Percentiles rank a stretch among this genome's conserved stretches.
Evolutionary conservation across 1,284 basidiomycete species (phyloP).

Genomic region (Apiotrichum siamense): DNA sequence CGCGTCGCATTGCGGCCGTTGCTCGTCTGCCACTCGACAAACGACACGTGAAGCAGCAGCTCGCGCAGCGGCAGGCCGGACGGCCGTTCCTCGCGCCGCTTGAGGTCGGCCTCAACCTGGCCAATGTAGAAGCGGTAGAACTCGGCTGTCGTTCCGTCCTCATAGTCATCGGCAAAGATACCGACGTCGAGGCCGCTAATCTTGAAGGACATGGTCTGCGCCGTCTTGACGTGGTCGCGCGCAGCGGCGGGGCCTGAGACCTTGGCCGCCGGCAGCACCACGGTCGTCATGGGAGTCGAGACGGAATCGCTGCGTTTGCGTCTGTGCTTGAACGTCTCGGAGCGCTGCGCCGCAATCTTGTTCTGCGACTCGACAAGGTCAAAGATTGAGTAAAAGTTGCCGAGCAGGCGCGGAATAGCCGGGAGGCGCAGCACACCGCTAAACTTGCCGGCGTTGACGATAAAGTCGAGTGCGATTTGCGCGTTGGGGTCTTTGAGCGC

Average conservation of each 20-base stretch:
- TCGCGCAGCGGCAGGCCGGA: conserved; percentile 25
- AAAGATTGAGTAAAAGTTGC: conserved; percentile 38
- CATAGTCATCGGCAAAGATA: conserved; percentile 35
- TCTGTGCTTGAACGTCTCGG: conserved; percentile 65
- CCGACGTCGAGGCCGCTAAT: conserved; percentile 39
- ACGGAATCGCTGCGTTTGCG: conserved; percentile 52
- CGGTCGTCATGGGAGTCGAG: conserved; percentile 72
- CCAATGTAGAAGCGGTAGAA: conserved; percentile 42
- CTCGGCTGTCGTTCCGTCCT: conserved; percentile 26
- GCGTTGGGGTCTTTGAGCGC: conserved; percentile 51
- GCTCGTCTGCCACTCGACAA: conserved; percentile 31
- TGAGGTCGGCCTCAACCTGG: conserved; percentile 34
- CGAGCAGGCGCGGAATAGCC: conserved; percentile 37
- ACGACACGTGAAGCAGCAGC: conserved; percentile 27
- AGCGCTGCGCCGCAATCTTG: conserved; percentile 48
- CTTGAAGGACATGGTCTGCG: conserved; percentile 40
- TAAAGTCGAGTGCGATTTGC: conserved; percentile 68
- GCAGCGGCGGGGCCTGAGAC: conserved; percentile 58
- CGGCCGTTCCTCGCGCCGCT: conserved; percentile 14
- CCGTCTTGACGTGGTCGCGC: conserved; percentile 32
- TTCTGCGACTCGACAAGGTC: conserved; percentile 62
- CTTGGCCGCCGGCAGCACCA: conserved; percentile 58
- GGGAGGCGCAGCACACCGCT: conserved; percentile 63
- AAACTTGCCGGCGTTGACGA: conserved; percentile 66
- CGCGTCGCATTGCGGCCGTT: conserved; percentile 23